phyloP scores from a whole-genome alignment of 2,329 filamentous ascomycete species.

The Botrytis medusae region DNA sequence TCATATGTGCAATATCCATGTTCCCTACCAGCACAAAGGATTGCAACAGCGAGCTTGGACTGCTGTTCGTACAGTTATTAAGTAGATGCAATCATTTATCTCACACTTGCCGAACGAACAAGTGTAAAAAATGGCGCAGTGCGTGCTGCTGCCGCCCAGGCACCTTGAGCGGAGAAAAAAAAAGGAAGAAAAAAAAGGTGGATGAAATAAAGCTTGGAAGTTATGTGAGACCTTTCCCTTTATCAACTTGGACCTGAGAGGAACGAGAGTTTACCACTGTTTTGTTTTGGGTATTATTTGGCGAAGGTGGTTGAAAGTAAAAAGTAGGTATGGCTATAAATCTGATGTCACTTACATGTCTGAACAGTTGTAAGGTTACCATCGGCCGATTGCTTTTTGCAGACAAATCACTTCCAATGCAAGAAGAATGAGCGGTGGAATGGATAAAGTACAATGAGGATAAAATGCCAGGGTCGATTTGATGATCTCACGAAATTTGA shows the following conservation, averaged over 20 bases:
- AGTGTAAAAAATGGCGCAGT: background rate
- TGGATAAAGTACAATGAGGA: background rate
- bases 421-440: background rate
- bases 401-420: background rate
- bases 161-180: background rate
- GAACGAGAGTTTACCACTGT: background rate
- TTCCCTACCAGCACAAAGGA: background rate
- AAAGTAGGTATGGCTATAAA: background rate
- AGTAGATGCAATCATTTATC: background rate
- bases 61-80: background rate
- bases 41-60: conserved; percentile 2
- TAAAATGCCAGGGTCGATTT: background rate
- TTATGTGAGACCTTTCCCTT: background rate
- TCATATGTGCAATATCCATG: background rate
- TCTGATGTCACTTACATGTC: background rate
- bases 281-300: conserved; percentile 3
- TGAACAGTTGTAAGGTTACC: background rate
- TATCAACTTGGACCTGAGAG: background rate
- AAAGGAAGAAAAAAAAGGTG: background rate
- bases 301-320: background rate
- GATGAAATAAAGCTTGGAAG: background rate
- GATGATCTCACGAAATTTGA: background rate
- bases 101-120: background rate
- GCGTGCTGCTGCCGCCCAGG: background rate
- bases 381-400: background rate